Conservation (phyloP, 2,329 filamentous ascomycete genomes). For the Cladophialophora immunda region DNA sequence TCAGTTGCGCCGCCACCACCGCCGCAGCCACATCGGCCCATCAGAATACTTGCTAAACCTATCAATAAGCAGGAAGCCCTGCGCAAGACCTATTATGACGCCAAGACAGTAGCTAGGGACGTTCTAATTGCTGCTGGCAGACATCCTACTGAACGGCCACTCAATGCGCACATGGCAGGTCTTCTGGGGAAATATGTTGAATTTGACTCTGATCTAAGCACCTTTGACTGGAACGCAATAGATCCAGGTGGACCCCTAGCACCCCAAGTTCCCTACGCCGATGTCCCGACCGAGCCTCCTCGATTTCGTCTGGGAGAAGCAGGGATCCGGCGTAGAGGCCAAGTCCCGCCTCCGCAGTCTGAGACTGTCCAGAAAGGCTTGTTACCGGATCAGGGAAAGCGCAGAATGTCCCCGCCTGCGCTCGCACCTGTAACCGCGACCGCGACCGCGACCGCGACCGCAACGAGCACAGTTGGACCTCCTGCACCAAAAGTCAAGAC, state of each 20-base stretch:
- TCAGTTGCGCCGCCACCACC: neutral
- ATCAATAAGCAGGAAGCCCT: conserved; percentile 51
- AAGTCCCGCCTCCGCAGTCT: neutral
- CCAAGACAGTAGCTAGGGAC: conserved; percentile 69
- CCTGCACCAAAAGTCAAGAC: neutral
- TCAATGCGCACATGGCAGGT: conserved; percentile 68
- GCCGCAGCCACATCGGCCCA: conserved; percentile 14
- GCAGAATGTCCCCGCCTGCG: conserved; percentile 19
- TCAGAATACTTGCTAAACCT: conserved; percentile 51
- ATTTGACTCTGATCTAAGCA: conserved; percentile 63
- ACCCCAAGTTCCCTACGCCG: conserved; percentile 42
- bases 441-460: neutral
- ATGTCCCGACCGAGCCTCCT: conserved; percentile 41
- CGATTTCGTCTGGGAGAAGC: conserved; percentile 35
- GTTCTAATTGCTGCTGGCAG: conserved; percentile 68
- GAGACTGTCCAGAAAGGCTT: conserved; percentile 12
- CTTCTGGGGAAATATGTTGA: conserved; percentile 53
- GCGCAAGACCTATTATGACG: conserved; percentile 64
- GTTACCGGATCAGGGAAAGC: conserved; percentile 36
- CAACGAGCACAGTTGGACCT: neutral
- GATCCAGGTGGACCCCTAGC: conserved; percentile 62
- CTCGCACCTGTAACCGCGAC: neutral
- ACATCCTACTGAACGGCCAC: conserved; percentile 65
- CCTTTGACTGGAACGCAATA: conserved; percentile 69
- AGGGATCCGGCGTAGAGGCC: conserved; percentile 15